Evolutionary conservation across 495 filamentous ascomycete genomes (phyloP).

Genomic region (Penicillium dipodomyicola): DNA sequence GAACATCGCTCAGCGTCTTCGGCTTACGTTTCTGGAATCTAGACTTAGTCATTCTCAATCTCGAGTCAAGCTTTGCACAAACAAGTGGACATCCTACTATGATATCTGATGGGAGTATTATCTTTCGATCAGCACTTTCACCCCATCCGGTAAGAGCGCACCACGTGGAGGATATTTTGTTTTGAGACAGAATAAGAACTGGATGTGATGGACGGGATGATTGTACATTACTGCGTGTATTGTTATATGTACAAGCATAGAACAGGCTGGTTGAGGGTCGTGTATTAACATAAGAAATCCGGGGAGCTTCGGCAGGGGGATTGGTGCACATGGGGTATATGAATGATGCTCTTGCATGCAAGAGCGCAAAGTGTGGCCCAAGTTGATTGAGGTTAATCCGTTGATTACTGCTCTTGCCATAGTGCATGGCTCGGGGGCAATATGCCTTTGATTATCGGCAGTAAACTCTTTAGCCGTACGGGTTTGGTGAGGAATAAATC

Average conservation of each 20-base stretch:
- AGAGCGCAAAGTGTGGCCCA: not conserved
- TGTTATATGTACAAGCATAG: not conserved
- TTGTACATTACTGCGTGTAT: not conserved
- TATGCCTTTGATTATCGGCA: conserved; percentile 17
- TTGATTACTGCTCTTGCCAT: not conserved
- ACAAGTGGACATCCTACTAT: no score
- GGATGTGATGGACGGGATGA: not conserved
- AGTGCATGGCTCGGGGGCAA: conserved; percentile 3
- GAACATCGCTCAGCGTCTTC: conserved; percentile 20
- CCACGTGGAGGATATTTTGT: not conserved
- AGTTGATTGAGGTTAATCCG: no score
- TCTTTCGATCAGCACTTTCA: not conserved
- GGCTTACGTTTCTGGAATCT: conserved; percentile 23
- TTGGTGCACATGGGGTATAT: not conserved
- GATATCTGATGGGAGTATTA: no score
- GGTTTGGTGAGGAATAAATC: conserved; percentile 42
- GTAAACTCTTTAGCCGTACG: conserved; percentile 18
- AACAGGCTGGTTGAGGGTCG: not conserved
- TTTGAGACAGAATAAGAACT: not conserved
- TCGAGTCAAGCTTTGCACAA: no score
- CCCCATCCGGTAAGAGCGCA: not conserved
- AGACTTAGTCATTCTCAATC: conserved; percentile 15
- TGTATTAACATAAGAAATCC: not conserved
- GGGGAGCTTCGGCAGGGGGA: not conserved
- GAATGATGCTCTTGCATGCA: not conserved